A percentile compares a stretch with the other conserved stretches of the same genome.
Evolutionary conservation across 2,329 filamentous ascomycete species (phyloP).

Genomic region (Aspergillus calidoustus): DNA sequence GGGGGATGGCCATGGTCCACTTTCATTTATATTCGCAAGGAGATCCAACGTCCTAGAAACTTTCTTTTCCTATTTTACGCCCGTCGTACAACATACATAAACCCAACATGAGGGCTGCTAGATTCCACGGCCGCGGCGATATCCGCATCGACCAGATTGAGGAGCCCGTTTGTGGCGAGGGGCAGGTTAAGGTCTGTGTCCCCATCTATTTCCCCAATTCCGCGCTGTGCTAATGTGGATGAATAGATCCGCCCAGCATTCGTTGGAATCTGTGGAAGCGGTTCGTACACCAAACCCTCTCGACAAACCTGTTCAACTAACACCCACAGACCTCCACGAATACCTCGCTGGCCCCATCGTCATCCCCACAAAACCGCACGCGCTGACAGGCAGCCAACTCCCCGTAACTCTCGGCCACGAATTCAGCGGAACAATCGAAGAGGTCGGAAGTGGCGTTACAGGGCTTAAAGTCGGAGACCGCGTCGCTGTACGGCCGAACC

Average conservation of each 20-base stretch:
- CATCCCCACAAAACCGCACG: slow-evolving; percentile 58
- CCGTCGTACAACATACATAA: neutral
- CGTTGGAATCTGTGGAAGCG: slow-evolving; percentile 42
- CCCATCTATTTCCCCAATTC: neutral
- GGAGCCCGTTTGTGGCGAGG: slow-evolving; percentile 48
- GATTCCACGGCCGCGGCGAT: slow-evolving; percentile 42
- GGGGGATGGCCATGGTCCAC: slow-evolving; percentile 9
- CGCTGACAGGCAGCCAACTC: slow-evolving; percentile 60
- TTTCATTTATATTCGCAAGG: neutral
- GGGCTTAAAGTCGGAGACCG: slow-evolving; percentile 58
- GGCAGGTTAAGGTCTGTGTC: slow-evolving; percentile 52
- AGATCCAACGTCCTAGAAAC: neutral
- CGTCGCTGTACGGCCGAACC: slow-evolving; percentile 64
- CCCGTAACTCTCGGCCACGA: slow-evolving; percentile 69
- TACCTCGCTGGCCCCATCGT: slow-evolving; percentile 56
- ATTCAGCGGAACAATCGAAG: slow-evolving; percentile 63
- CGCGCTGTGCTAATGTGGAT: neutral
- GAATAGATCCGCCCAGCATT: slow-evolving; percentile 36
- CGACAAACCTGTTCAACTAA: neutral
- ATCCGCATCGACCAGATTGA: slow-evolving; percentile 42
- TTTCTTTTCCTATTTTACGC: neutral
- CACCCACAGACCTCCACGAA: slow-evolving; percentile 53
- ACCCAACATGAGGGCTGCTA: slow-evolving; percentile 38
- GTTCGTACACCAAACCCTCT: slow-evolving; percentile 17
- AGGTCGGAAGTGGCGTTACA: slow-evolving; percentile 58